Base-by-base conservation (phyloP, 257 asterid genomes). In the Handroanthus guayacan region DNA sequence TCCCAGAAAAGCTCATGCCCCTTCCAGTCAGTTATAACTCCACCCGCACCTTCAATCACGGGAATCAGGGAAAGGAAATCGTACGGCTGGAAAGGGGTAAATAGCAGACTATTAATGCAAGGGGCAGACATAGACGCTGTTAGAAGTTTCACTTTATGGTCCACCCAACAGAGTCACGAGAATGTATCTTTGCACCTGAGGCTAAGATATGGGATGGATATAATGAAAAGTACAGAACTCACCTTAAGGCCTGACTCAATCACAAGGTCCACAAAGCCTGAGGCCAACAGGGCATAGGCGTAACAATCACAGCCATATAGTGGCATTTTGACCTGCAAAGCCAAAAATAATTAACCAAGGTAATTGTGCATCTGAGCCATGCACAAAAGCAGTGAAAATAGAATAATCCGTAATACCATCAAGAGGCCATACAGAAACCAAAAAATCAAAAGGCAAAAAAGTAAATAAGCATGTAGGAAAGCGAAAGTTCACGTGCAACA, bases 261-360 rank as follows among this genome's bases (percentile, higher is more conserved):
- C 70, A 95, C 99, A 18, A 95, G 91, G 85, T 95, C 99, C 12
- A 95, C 99, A 74, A 61, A 82, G 70, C 98, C 99, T 45, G 98
- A 82, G 55, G 99, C 96, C 85, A 95, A 80, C 61, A 95, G 86
- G 25, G 98, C 99, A 82, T 95, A 95, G 20, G 98, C 99, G 84
- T 95, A 93, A 80, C 99, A 95, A 82, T 95, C 99, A 64, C 99
- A 95, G 68, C 99, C 99, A 47, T 95, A 95, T 5, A 95, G 82
- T 62, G 99, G 99, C 77, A 93, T 94, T 87, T 95, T 95, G 75
- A 95, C 99, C 98, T 95, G 90, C 50, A 58, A 70, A 75, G 66
- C 39, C 74, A 62, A 78, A 48, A 6, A 78, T 58, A 38, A 63
- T 62, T 20, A 51, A 39, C 31, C 58, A 31, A 52, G 47, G 43